phyloP scores from a whole-genome alignment of 331 rosid species.

The Malus hybrid region DNA sequence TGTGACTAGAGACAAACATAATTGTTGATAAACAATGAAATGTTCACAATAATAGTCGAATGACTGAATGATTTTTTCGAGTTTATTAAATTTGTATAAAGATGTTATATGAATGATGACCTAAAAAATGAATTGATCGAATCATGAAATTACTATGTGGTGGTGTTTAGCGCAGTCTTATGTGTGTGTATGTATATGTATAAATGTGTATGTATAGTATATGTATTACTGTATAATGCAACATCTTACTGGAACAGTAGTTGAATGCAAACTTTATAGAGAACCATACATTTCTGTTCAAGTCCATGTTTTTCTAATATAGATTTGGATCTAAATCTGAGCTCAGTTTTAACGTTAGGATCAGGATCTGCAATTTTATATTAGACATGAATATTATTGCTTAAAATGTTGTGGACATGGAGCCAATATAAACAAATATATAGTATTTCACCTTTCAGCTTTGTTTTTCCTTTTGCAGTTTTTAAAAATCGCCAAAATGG shows the following conservation, averaged over 20 bases:
- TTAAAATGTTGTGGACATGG: conserved; percentile 5
- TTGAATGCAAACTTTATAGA: neutral
- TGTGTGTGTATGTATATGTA: too few species aligned
- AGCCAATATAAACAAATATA: conserved; percentile 4
- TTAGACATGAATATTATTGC: neutral
- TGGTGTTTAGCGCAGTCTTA: too few species aligned
- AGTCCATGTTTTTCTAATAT: conserved; percentile 7
- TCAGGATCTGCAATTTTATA: neutral
- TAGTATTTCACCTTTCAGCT: conserved; percentile 22
- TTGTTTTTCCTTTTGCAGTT: conserved; percentile 21
- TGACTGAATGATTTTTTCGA: too few species aligned
- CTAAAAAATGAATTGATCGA: too few species aligned
- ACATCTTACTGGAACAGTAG: neutral
- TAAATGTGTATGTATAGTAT: too few species aligned
- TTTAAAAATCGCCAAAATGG: neutral
- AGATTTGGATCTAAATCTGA: conserved; percentile 43
- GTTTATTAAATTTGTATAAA: too few species aligned
- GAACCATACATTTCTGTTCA: conserved; percentile 18
- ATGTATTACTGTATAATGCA: neutral
- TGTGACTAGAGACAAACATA: too few species aligned
- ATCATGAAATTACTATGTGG: too few species aligned
- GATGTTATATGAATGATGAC: too few species aligned
- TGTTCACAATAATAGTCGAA: too few species aligned
- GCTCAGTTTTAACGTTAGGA: conserved; percentile 21
- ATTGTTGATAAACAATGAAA: too few species aligned